Evolutionary conservation across 2,329 filamentous ascomycete species (phyloP).

Genomic region (Ascochyta lentis): DNA sequence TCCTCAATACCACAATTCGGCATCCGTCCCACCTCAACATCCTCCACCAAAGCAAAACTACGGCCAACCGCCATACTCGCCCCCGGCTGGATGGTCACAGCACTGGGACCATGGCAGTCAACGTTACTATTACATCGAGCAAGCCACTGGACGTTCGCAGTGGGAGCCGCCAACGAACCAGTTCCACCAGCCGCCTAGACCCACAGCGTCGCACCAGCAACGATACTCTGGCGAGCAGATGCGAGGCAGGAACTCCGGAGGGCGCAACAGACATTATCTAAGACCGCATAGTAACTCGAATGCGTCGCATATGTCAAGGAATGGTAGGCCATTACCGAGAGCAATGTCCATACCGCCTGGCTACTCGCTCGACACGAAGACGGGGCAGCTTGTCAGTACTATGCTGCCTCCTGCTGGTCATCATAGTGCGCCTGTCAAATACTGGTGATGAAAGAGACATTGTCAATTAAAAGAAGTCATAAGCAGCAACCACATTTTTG

Average conservation of each 20-base stretch:
- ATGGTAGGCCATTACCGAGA: conserved; percentile 9
- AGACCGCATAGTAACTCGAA: conserved; percentile 14
- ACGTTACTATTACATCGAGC: conserved; percentile 69
- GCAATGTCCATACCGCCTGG: conserved; percentile 13
- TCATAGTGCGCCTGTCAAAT: conserved; percentile 18
- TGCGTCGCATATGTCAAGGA: conserved; percentile 6
- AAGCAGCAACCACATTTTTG: too few species aligned
- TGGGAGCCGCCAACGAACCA: conserved; percentile 57
- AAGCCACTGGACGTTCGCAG: conserved; percentile 65
- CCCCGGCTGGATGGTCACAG: conserved; percentile 61
- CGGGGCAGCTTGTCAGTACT: conserved; percentile 16
- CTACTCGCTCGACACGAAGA: conserved; percentile 17
- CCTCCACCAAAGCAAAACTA: conserved; percentile 13
- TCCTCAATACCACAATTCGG: conserved; percentile 11
- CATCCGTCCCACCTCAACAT: conserved; percentile 5
- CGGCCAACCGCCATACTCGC: conserved; percentile 26
- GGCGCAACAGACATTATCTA: conserved; percentile 4
- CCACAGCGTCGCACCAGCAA: conserved; percentile 8
- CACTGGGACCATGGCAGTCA: conserved; percentile 66
- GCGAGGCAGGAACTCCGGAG: neutral
- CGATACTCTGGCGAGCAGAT: conserved; percentile 5
- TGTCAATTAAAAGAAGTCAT: too few species aligned
- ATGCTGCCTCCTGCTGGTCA: conserved; percentile 17
- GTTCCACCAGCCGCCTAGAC: conserved; percentile 3
- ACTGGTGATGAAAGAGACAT: conserved; percentile 11